Evolutionary conservation across 768 basidiomycete species (phyloP).

Genomic region (Pleurotus salmoneostramineus): DNA sequence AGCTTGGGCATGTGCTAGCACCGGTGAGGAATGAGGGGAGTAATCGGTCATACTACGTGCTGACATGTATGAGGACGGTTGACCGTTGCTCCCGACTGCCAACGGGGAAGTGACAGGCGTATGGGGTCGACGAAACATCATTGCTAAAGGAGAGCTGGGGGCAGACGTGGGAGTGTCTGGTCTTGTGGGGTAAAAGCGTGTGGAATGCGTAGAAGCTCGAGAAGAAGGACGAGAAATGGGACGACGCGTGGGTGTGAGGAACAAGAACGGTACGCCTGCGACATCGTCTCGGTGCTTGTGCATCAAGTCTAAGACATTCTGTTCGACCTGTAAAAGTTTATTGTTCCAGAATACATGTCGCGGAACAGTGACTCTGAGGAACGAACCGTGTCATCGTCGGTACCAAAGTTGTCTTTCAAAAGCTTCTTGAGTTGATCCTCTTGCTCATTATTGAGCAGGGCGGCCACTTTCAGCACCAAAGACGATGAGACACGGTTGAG

Average conservation of each 20-base stretch:
- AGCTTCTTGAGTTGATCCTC: slow-evolving; percentile 82
- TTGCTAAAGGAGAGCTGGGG: slow-evolving; percentile 72
- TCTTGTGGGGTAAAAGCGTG: slow-evolving; percentile 54
- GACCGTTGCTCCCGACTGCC: slow-evolving; percentile 41
- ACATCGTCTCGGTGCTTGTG: slow-evolving; percentile 89
- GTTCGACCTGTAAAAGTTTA: slow-evolving; percentile 59
- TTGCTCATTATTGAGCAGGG: slow-evolving; percentile 72
- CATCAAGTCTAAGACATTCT: slow-evolving; percentile 91
- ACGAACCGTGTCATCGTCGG: slow-evolving; percentile 68
- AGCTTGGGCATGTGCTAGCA: slow-evolving; percentile 51
- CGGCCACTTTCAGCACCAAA: slow-evolving; percentile 69
- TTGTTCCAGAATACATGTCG: slow-evolving; percentile 13
- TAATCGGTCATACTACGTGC: slow-evolving; percentile 38
- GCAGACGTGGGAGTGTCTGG: slow-evolving; percentile 77
- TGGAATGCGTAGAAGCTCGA: slow-evolving; percentile 68
- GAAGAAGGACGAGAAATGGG: slow-evolving; percentile 81
- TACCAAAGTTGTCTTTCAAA: slow-evolving; percentile 65
- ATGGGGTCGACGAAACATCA: slow-evolving; percentile 74
- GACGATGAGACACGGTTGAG: slow-evolving; percentile 49
- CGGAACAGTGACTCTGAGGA: slow-evolving; percentile 10
- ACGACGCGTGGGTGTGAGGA: slow-evolving; percentile 74
- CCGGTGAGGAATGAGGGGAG: slow-evolving; percentile 67
- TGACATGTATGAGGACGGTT: slow-evolving; percentile 53
- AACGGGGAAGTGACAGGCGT: slow-evolving; percentile 78
- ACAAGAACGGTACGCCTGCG: slow-evolving; percentile 78